Conservation (phyloP, 306 rosid species). For the Calophaca sinica region DNA sequence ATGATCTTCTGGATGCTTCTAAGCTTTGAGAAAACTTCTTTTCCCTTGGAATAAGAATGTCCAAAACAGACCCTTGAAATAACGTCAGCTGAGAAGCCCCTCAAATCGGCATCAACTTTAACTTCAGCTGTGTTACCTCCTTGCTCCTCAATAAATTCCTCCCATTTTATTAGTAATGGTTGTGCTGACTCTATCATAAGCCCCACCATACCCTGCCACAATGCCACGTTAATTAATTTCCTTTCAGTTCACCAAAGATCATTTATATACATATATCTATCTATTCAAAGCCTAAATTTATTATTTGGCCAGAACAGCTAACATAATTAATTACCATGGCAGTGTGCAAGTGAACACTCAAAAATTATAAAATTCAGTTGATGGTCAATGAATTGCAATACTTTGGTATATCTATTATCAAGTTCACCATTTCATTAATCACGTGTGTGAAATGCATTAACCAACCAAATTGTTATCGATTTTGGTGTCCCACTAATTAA, state of each 20-base stretch:
- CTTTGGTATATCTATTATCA: too few species aligned
- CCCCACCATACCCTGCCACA: conserved; percentile 80
- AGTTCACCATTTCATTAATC: too few species aligned
- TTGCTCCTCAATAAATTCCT: conserved; percentile 52
- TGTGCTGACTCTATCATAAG: conserved; percentile 73
- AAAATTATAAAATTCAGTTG: too few species aligned
- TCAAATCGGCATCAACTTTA: conserved; percentile 72
- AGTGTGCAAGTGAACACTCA: too few species aligned
- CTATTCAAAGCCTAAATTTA: too few species aligned
- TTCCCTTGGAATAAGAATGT: conserved; percentile 75
- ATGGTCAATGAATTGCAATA: too few species aligned
- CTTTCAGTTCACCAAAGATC: background rate
- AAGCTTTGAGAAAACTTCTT: conserved; percentile 78
- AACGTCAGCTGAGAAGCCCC: conserved; percentile 80
- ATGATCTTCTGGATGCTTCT: conserved; percentile 70
- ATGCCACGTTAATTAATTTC: conserved; percentile 34
- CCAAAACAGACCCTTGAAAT: conserved; percentile 95
- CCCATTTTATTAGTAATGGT: conserved; percentile 71
- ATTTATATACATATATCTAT: background rate
- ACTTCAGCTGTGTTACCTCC: conserved; percentile 61
- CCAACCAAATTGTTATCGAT: too few species aligned
- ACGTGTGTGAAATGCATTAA: too few species aligned
- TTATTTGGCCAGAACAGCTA: background rate
- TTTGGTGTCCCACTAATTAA: too few species aligned
- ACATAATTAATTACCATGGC: too few species aligned